These are phyloP conservation scores for Russula sp. DNA, from an alignment of 768 basidiomycete genomes.

Conservation along the genomic window DNA sequence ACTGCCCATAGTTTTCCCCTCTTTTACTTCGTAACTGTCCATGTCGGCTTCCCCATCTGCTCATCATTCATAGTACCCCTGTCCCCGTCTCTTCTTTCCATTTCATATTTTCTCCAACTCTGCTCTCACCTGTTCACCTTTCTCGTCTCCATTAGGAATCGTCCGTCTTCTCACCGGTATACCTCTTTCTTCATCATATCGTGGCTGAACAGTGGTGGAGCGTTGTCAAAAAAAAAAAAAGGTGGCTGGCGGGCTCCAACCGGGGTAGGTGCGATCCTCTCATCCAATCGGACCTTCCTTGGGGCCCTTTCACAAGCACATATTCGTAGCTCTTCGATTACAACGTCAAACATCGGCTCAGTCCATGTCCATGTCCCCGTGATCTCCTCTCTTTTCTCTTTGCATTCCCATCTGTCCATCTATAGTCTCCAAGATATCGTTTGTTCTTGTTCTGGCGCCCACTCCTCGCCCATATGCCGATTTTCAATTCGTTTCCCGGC, in stretches of 20 bases:
- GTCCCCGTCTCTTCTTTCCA: background rate
- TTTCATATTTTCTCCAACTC: constrained; percentile 20
- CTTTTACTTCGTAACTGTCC: background rate
- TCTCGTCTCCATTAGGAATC: background rate
- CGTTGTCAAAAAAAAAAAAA: background rate
- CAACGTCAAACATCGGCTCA: background rate
- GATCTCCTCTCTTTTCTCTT: background rate
- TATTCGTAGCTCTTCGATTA: background rate
- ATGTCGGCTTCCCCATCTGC: background rate
- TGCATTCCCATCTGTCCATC: background rate
- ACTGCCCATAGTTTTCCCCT: background rate
- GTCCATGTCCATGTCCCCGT: background rate
- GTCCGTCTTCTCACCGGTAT: background rate
- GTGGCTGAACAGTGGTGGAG: background rate
- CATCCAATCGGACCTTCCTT: background rate
- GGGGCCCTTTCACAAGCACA: background rate
- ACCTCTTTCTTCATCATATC: background rate
- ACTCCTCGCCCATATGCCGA: background rate
- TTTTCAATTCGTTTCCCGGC: background rate
- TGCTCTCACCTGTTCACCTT: background rate
- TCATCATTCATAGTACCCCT: background rate
- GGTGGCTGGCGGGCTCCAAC: background rate
- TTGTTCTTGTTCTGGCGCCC: background rate
- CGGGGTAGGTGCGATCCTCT: background rate
- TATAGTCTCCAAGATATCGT: background rate